Evolutionary conservation across 2,329 filamentous ascomycete species (phyloP), one percentile per base, ranked within the genome.

Genomic region (Acrodontium crateriforme): DNA sequence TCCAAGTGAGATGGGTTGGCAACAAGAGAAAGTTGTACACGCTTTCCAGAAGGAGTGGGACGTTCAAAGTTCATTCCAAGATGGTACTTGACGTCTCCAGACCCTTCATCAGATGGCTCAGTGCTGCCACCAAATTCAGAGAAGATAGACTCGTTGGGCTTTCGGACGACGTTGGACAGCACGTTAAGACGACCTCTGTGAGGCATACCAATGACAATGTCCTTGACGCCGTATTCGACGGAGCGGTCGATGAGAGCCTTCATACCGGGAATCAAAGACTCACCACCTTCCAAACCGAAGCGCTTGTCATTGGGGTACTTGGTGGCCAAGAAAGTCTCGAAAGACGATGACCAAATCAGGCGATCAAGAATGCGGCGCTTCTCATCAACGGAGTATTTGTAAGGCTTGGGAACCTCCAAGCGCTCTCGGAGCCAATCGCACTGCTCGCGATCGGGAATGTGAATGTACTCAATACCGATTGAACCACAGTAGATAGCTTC

Each of bases 271-370:
- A 98, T 91, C 42, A 98, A 70, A 32, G 83, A 87, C 60, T 98
- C 89, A 52, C 85, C 92, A 53, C 89, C 89, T 63, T 98, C 89
- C 16, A 98, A 73, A 62, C 89, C 89, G 59, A 98, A 98, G 52
- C 89, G 82, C 71, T 98, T 98, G 64, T 98, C 89, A 60, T 98
- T 98, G 56, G 89, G 89, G 61, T 94, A 95, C 61, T 98, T 98
- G 34, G 84, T 94, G 32, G 89, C 77, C 43, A 92, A 65, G 70
- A 98, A 98, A 35, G 74, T 64, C 64, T 98, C 89, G 56, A 98
- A 98, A 60, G 83, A 94, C 40, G 85, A 92, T 55, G 82, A 87
- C 89, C 89, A 98, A 58, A 98, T 98, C 41, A 98, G 68, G 52
- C 89, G 82, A 62, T 98, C 89, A 42, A 98, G 71, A 45, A 98